These are phyloP conservation scores for Ormosia emarginata DNA, from an alignment of 306 rosid species.

Conservation along the genomic window DNA sequence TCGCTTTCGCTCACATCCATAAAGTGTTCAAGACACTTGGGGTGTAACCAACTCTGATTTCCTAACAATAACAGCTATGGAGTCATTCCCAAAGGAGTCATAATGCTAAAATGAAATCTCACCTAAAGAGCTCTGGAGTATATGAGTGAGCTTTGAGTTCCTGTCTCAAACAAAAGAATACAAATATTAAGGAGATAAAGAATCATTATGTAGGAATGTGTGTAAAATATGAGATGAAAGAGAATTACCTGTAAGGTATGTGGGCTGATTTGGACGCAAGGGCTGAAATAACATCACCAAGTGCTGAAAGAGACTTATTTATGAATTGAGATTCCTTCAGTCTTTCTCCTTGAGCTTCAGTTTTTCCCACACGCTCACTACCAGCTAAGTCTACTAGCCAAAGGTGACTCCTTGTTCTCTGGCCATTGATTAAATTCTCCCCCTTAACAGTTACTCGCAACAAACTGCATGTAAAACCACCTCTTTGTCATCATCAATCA, in stretches of 20 bases:
- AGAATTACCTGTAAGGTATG: slow-evolving; percentile 78
- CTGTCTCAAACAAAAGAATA: slow-evolving; percentile 43
- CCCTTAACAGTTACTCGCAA: slow-evolving; percentile 79
- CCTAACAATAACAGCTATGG: not conserved
- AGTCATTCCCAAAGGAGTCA: not conserved
- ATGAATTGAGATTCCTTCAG: slow-evolving; percentile 95
- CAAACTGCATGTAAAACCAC: slow-evolving; percentile 55
- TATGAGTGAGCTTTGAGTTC: slow-evolving; percentile 95
- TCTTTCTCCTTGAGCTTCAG: slow-evolving; percentile 97
- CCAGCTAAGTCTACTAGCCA: slow-evolving; percentile 99
- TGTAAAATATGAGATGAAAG: not conserved
- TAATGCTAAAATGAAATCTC: slow-evolving; percentile 20
- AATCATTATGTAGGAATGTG: not conserved
- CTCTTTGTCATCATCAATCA: slow-evolving; percentile 21
- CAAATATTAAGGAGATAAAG: slow-evolving; percentile 12
- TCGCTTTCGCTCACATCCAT: too few relatives aligned
- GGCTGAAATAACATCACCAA: slow-evolving; percentile 93
- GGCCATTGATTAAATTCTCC: slow-evolving; percentile 74
- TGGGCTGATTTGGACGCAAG: slow-evolving; percentile 89
- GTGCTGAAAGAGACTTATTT: slow-evolving; percentile 93
- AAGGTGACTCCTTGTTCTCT: slow-evolving; percentile 80
- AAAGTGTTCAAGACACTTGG: too few relatives aligned
- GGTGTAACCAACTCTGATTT: too few relatives aligned
- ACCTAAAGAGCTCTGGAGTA: slow-evolving; percentile 98
- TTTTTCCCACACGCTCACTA: slow-evolving; percentile 96